Conservation (phyloP, 345 rosid species). For the Cardiospermum halicacabum region DNA sequence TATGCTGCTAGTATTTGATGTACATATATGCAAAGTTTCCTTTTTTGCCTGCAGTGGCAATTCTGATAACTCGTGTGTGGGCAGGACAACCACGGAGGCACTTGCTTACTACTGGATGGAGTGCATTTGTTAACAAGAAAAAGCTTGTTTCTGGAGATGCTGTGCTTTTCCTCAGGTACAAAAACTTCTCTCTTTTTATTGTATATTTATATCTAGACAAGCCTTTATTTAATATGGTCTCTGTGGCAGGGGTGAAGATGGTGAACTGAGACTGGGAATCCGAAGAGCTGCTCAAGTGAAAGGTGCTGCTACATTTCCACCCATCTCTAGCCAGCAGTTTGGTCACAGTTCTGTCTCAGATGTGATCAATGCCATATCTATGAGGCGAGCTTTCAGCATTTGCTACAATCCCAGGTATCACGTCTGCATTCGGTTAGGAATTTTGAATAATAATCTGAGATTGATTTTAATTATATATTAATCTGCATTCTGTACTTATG, state of each 20-base stretch:
- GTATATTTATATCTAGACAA: neutral
- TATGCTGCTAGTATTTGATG: slow-evolving; percentile 17
- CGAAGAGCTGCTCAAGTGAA: slow-evolving; percentile 86
- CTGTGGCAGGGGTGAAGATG: slow-evolving; percentile 81
- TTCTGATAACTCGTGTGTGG: slow-evolving; percentile 4
- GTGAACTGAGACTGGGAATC: slow-evolving; percentile 87
- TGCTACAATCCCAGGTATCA: slow-evolving; percentile 90
- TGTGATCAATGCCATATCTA: slow-evolving; percentile 66
- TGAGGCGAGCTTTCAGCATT: slow-evolving; percentile 56
- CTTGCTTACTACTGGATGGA: slow-evolving; percentile 99
- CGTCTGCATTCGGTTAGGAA: neutral
- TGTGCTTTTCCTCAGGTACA: slow-evolving; percentile 88
- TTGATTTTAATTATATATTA: neutral
- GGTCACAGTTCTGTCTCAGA: slow-evolving; percentile 54
- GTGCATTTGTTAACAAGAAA: slow-evolving; percentile 96
- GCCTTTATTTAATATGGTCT: slow-evolving; percentile 15
- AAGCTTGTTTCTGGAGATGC: slow-evolving; percentile 99
- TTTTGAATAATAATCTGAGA: neutral
- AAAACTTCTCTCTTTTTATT: neutral
- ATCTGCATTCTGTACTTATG: neutral
- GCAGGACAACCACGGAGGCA: slow-evolving; percentile 98
- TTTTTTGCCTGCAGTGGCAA: neutral
- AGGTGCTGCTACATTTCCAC: slow-evolving; percentile 40
- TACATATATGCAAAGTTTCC: neutral
- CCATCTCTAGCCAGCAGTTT: slow-evolving; percentile 42